phyloP scores from a whole-genome alignment of 768 basidiomycete species.

The Cystoderma amianthinum region DNA sequence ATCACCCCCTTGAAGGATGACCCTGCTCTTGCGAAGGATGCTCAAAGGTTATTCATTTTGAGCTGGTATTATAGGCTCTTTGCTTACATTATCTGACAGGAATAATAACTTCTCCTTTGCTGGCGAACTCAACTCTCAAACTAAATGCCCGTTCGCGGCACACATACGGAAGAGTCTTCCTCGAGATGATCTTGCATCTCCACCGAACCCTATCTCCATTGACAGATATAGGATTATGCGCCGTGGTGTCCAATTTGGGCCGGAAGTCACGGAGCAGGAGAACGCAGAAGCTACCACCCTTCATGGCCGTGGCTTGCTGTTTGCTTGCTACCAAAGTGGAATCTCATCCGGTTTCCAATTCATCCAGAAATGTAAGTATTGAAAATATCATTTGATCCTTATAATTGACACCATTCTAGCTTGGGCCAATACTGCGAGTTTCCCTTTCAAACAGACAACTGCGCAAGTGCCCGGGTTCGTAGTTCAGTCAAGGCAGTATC shows the following conservation, averaged over 20 bases:
- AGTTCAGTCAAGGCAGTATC: not conserved
- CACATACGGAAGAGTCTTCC: slow-evolving; percentile 42
- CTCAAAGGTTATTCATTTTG: slow-evolving; percentile 17
- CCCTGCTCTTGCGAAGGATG: slow-evolving; percentile 23
- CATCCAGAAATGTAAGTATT: slow-evolving; percentile 28
- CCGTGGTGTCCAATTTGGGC: slow-evolving; percentile 44
- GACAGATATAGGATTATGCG: slow-evolving; percentile 34
- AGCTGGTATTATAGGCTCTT: slow-evolving; percentile 7
- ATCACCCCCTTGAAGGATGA: slow-evolving; percentile 36
- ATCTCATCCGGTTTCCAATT: slow-evolving; percentile 33
- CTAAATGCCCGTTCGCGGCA: slow-evolving; percentile 40
- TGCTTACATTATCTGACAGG: slow-evolving; percentile 13
- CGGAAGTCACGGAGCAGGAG: slow-evolving; percentile 38
- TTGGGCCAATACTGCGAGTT: slow-evolving; percentile 29
- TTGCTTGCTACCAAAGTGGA: slow-evolving; percentile 34
- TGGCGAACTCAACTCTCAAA: slow-evolving; percentile 23
- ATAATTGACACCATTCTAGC: too few species aligned
- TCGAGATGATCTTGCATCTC: slow-evolving; percentile 32
- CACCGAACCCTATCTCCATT: slow-evolving; percentile 5
- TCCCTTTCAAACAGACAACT: slow-evolving; percentile 22
- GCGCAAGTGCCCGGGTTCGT: slow-evolving; percentile 13
- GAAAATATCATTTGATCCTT: not conserved
- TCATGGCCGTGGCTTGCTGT: slow-evolving; percentile 40
- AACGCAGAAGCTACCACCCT: slow-evolving; percentile 24
- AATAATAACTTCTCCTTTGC: slow-evolving; percentile 37